A percentile compares a stretch with the other conserved stretches of the same genome.
Evolutionary conservation across 2,329 filamentous ascomycete genomes (phyloP).

Genomic region (Myriosclerotinia curreyana): DNA sequence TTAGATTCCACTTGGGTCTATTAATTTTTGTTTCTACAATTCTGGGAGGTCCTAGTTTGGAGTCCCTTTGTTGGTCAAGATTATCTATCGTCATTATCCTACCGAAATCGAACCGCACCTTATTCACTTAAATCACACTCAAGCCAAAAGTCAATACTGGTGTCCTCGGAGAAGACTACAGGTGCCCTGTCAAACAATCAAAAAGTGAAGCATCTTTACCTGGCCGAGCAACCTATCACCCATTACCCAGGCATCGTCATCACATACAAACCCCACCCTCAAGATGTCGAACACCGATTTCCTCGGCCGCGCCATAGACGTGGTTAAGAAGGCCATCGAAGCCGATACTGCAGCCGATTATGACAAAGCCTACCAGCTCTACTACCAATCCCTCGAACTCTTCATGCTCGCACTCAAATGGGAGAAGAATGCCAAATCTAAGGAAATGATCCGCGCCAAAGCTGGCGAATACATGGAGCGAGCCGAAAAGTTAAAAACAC

Average conservation of each 20-base stretch:
- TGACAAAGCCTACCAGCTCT: constrained; percentile 92
- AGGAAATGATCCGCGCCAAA: constrained; percentile 96
- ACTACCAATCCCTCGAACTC: constrained; percentile 93
- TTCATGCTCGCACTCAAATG: constrained; percentile 99
- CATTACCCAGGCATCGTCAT: background rate
- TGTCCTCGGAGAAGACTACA: background rate
- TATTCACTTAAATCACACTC: background rate
- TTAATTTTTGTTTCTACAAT: background rate
- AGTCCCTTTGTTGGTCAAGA: background rate
- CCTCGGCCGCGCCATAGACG: constrained; percentile 90
- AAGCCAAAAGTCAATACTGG: constrained; percentile 6
- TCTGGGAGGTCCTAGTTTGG: background rate
- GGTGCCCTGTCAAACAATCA: background rate
- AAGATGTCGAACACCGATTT: constrained; percentile 97
- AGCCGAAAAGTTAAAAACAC: constrained; percentile 94
- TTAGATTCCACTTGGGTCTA: background rate
- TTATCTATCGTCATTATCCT: background rate
- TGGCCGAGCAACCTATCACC: background rate
- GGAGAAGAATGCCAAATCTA: constrained; percentile 97
- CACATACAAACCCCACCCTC: constrained; percentile 18
- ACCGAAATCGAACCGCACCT: constrained; percentile 9
- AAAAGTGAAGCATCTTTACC: background rate
- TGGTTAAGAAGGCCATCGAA: constrained; percentile 97
- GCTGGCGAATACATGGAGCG: constrained; percentile 97
- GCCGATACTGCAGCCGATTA: constrained; percentile 94